Evolutionary conservation across 2,329 filamentous ascomycete genomes (phyloP), one percentile per base, ranked within the genome.

Genomic region (Harringtonia lauricola): DNA sequence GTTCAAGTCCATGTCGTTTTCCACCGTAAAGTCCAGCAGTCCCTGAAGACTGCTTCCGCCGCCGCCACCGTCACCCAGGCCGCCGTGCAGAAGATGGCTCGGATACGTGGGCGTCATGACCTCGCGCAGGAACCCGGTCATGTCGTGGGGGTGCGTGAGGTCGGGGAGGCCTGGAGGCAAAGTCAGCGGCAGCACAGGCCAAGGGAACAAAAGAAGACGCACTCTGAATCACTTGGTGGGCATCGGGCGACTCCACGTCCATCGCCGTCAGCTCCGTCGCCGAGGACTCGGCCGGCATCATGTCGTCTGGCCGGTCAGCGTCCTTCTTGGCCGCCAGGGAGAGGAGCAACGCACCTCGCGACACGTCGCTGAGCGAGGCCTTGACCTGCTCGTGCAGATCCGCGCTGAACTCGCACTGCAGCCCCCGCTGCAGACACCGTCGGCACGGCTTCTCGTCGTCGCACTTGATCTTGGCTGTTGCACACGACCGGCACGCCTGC

Each of bases 381-480:
- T 28, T 41, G n/a, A 22, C 2, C n/a, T 41, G 39, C 4, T 46
- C 42, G 2, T 41, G 37, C 13, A 33, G 14, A 15, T 44, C 45
- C 8, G 21, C 10, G n/a, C 19, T 22, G 36, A 42, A 64, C 43
- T 67, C 65, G 56, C 72, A 76, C 14, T 51, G 55, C 42, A 74
- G 49, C 36, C 67, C 66, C 24, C 71, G 64, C 43, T 60, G 66
- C 41, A 65, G 59, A 49, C 72, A 75, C 26, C 71, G 64, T 17
- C 65, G 64, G 52, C 72, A 76, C 28, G 72, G 72, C 55, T 76
- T 75, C 19, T 60, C 54, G 45, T 76, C 72, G 47, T 74, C 70
- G 47, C 72, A 76, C 50, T 74, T 75, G 36, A 76, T 69, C 18
- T 72, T 62, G 12, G 72, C 71, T 17, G 64, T 55, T 4, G 72